Conservation (phyloP, 78 protist genomes). For the Chrysochromulina parva region DNA sequence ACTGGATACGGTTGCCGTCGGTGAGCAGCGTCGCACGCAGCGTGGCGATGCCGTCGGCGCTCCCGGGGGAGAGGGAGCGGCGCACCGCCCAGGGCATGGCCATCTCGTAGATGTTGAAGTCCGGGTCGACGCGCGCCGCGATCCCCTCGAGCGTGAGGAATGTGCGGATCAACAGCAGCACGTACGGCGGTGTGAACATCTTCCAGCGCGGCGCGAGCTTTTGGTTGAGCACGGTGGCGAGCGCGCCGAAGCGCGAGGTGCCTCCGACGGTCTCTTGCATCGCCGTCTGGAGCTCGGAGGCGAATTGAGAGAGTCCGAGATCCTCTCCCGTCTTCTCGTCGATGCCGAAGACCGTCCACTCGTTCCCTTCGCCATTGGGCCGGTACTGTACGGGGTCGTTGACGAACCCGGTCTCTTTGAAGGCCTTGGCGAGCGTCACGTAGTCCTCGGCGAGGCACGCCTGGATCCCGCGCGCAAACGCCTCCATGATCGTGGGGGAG, state of each 20-base stretch:
- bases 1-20: neutral
- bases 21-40: neutral
- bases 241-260: neutral
- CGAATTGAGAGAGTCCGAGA: neutral
- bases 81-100: neutral
- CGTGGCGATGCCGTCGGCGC: neutral
- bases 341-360: neutral
- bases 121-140: neutral
- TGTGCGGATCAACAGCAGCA: neutral
- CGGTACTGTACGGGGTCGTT: neutral
- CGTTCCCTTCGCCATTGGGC: neutral
- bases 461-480: neutral
- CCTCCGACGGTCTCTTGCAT: neutral
- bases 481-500: neutral
- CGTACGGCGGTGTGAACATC: neutral
- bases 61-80: neutral
- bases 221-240: neutral
- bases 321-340: neutral
- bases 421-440: neutral
- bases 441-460: neutral
- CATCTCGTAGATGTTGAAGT: slow-evolving; percentile 14
- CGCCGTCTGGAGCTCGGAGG: neutral
- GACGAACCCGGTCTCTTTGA: neutral
- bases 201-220: neutral
- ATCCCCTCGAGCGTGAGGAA: slow-evolving; percentile 15